phyloP scores from a whole-genome alignment of 768 basidiomycete genomes.

The Hebeloma cylindrosporum region DNA sequence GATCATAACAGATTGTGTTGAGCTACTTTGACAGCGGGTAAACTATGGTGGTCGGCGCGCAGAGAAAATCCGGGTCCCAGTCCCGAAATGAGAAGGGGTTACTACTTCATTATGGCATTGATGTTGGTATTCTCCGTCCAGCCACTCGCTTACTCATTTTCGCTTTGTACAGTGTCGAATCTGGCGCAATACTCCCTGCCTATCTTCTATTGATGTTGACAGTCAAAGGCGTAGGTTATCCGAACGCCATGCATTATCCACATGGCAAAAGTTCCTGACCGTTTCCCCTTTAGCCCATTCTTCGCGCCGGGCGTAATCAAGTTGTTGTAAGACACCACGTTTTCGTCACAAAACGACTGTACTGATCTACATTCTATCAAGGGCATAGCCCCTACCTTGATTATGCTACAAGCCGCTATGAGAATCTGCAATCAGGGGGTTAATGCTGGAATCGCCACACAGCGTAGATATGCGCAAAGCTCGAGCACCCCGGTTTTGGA shows the following conservation, averaged over 20 bases:
- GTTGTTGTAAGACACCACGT: constrained; percentile 19
- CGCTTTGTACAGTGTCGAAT: constrained; percentile 19
- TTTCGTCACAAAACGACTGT: not conserved
- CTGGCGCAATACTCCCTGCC: constrained; percentile 19
- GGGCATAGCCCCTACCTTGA: constrained; percentile 27
- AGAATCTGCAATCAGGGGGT: constrained; percentile 18
- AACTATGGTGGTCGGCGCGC: constrained; percentile 17
- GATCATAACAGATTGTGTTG: not conserved
- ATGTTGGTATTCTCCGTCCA: too few species aligned
- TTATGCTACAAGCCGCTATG: too few species aligned
- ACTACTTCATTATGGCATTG: constrained; percentile 15
- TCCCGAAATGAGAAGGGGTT: constrained; percentile 13
- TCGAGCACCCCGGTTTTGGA: constrained; percentile 22
- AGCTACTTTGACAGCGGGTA: constrained; percentile 7
- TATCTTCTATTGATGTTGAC: constrained; percentile 21
- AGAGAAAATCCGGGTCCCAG: constrained; percentile 16
- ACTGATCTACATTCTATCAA: constrained; percentile 2
- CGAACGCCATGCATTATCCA: not conserved
- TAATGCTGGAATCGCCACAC: not conserved
- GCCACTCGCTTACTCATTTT: constrained; percentile 1
- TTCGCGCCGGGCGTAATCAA: constrained; percentile 22
- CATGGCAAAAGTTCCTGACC: not conserved
- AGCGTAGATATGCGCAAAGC: constrained; percentile 4
- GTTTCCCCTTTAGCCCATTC: constrained; percentile 13
- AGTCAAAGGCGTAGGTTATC: constrained; percentile 15